Percentiles rank a stretch among this genome's conserved stretches.
These are phyloP conservation scores for Echinosophora koreensis DNA, from an alignment of 306 rosid genomes.

Conservation along the genomic window DNA sequence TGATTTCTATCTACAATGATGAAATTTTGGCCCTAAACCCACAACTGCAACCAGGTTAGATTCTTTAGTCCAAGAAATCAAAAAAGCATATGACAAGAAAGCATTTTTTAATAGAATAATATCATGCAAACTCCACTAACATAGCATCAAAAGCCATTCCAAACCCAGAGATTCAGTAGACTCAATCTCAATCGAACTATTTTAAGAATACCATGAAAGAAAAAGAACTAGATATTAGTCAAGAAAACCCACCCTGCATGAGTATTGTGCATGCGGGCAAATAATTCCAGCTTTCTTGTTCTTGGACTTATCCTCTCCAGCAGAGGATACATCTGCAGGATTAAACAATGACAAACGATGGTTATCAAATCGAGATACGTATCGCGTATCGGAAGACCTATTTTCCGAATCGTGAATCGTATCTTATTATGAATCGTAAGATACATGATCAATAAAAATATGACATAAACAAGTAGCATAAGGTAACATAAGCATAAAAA, in stretches of 20 bases:
- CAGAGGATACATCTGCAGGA: constrained; percentile 90
- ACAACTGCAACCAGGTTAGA: constrained; percentile 34
- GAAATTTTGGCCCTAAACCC: constrained; percentile 11
- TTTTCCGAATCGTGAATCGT: too few species aligned
- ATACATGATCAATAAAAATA: too few species aligned
- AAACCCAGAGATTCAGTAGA: constrained; percentile 2
- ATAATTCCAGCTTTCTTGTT: constrained; percentile 94
- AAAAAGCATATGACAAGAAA: constrained; percentile 25
- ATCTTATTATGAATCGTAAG: too few species aligned
- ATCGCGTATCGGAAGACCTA: too few species aligned
- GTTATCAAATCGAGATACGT: too few species aligned
- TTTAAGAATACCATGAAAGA: constrained; percentile 23
- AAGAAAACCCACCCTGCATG: constrained; percentile 86
- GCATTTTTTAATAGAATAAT: constrained; percentile 25
- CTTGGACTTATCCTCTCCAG: constrained; percentile 98
- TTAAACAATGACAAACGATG: constrained; percentile 21
- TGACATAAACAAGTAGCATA: too few species aligned
- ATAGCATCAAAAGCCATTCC: constrained; percentile 20
- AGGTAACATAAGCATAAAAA: too few species aligned
- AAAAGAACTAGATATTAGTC: constrained; percentile 6
- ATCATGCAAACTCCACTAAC: constrained; percentile 21
- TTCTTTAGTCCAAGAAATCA: constrained; percentile 20
- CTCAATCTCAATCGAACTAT: constrained; percentile 15
- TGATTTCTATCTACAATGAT: not conserved
- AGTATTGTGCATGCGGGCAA: constrained; percentile 99